A percentile compares a stretch with the other conserved stretches of the same genome.
These are phyloP conservation scores for Primulina eburnea DNA, from an alignment of 257 asterid genomes.

Conservation along the genomic window DNA sequence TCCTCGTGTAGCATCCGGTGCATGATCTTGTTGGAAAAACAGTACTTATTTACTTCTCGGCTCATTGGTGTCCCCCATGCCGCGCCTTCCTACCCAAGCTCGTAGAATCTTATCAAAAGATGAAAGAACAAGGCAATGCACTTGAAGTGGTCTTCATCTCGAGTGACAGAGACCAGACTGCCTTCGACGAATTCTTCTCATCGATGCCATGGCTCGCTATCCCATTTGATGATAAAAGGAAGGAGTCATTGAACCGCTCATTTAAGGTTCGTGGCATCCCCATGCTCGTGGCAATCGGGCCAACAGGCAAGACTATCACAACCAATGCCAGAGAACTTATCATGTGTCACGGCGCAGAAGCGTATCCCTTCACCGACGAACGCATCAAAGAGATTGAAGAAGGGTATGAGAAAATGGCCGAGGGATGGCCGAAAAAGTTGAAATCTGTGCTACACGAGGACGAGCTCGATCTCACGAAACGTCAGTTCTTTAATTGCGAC, in stretches of 20 bases:
- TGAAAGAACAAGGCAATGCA: constrained; percentile 42
- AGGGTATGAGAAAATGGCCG: constrained; percentile 59
- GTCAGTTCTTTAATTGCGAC: constrained; percentile 49
- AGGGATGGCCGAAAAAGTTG: constrained; percentile 66
- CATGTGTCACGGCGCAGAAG: constrained; percentile 54
- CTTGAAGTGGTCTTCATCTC: constrained; percentile 73
- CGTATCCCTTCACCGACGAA: constrained; percentile 82
- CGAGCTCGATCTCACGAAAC: constrained; percentile 56
- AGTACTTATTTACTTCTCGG: constrained; percentile 69
- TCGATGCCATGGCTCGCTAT: constrained; percentile 84
- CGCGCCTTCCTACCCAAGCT: constrained; percentile 73
- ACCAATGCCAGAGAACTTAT: constrained; percentile 56
- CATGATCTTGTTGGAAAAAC: constrained; percentile 69
- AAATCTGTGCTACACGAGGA: constrained; percentile 47
- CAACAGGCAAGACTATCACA: constrained; percentile 61
- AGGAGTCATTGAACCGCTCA: constrained; percentile 37
- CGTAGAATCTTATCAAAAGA: constrained; percentile 43
- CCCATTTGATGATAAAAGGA: constrained; percentile 60
- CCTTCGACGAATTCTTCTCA: constrained; percentile 65
- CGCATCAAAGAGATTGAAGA: constrained; percentile 66
- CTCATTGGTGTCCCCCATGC: constrained; percentile 90
- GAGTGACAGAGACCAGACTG: constrained; percentile 58
- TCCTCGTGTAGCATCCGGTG: constrained; percentile 52
- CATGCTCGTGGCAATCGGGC: constrained; percentile 63
- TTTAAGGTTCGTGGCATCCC: constrained; percentile 85